Conservation (phyloP, 148 eudicot species). For the Silene latifolia region DNA sequence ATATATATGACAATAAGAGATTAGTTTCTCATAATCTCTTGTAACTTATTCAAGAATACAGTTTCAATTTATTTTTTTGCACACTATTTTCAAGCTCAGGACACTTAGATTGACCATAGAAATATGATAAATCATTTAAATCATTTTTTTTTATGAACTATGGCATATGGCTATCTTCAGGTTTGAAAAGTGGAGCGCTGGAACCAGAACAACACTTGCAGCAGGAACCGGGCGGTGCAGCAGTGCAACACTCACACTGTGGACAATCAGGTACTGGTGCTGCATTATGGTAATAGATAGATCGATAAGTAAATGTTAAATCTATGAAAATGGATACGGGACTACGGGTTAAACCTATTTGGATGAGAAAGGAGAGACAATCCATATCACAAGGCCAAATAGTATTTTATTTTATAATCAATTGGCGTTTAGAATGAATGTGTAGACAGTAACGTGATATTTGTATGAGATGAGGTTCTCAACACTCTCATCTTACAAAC, state of each 20-base stretch:
- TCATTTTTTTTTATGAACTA: not conserved
- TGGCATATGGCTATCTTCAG: not conserved
- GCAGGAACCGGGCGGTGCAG: constrained; percentile 17
- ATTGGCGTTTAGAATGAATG: no score
- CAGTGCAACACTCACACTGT: constrained; percentile 15
- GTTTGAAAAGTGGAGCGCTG: not conserved
- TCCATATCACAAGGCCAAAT: no score
- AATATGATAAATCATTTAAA: no score
- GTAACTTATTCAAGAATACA: not conserved
- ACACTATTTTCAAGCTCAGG: not conserved
- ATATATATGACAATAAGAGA: not conserved
- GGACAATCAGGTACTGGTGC: constrained; percentile 5
- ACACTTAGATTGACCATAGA: not conserved
- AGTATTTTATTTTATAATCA: no score
- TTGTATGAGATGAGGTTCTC: no score
- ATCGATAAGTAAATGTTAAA: no score
- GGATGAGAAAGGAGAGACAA: no score
- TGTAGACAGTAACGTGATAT: no score
- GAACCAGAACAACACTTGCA: constrained; percentile 11
- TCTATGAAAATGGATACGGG: not conserved
- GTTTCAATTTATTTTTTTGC: not conserved
- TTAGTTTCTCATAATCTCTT: no score
- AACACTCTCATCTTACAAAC: no score
- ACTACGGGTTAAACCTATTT: no score
- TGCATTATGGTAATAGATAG: not conserved